A percentile compares a stretch with the other conserved stretches of the same genome.
Conservation (phyloP, 352 stramenopile species). For the Aphanomyces cochlioides region DNA sequence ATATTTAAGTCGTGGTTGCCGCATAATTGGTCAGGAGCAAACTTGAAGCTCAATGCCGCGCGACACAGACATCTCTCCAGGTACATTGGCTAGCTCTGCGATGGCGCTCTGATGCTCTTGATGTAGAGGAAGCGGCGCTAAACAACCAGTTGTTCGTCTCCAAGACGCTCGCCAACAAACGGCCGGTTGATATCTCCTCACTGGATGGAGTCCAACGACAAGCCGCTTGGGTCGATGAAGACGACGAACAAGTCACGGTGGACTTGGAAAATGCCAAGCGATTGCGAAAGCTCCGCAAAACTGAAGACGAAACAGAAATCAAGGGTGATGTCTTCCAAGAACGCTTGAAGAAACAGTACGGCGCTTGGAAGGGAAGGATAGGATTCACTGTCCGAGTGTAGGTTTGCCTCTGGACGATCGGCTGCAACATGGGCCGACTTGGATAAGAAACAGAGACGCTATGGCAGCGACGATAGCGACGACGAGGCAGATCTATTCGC, state of each 20-base stretch:
- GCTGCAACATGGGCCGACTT: slow-evolving; percentile 69
- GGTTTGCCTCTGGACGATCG: slow-evolving; percentile 46
- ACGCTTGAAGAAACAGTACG: slow-evolving; percentile 79
- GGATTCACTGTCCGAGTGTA: slow-evolving; percentile 7
- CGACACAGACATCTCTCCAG: not conserved
- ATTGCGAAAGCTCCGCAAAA: slow-evolving; percentile 81
- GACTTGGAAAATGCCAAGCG: slow-evolving; percentile 63
- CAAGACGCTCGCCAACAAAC: slow-evolving; percentile 21
- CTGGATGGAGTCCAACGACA: slow-evolving; percentile 30
- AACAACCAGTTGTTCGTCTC: slow-evolving; percentile 21
- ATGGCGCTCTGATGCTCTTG: not conserved
- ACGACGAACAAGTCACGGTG: slow-evolving; percentile 71
- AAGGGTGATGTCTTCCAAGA: slow-evolving; percentile 69
- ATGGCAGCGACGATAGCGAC: slow-evolving; percentile 48
- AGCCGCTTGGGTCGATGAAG: slow-evolving; percentile 83
- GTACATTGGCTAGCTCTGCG: not conserved
- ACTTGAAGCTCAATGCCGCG: not conserved
- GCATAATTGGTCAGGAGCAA: slow-evolving; percentile 31
- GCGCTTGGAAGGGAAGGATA: not conserved
- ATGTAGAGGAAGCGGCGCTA: slow-evolving; percentile 17
- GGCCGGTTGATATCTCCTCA: not conserved
- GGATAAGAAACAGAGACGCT: slow-evolving; percentile 34
- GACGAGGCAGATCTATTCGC: slow-evolving; percentile 61
- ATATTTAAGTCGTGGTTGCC: slow-evolving; percentile 6
- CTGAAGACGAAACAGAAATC: slow-evolving; percentile 59